phyloP scores from a whole-genome alignment of 208 protist genomes.

The Leishmania tarentolae region DNA sequence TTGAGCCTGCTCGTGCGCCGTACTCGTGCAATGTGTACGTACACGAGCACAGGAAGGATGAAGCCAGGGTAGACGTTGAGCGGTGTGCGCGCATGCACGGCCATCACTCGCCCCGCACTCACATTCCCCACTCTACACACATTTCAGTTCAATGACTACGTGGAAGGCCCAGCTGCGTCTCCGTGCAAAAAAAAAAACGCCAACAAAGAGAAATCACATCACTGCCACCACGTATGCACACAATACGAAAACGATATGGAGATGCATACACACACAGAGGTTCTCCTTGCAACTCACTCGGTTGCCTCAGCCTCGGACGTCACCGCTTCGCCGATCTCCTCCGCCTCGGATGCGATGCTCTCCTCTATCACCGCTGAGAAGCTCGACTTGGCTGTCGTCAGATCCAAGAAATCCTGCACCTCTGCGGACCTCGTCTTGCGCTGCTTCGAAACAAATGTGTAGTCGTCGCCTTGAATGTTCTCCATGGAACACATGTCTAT shows the following conservation, averaged over 20 bases:
- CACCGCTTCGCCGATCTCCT: constrained; percentile 2
- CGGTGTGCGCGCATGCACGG: neutral
- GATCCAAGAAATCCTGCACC: constrained; percentile 28
- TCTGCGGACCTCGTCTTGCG: constrained; percentile 23
- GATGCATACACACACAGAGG: constrained; percentile 1
- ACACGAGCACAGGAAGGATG: neutral
- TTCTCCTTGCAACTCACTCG: neutral
- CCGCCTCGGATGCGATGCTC: neutral
- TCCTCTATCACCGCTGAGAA: constrained; percentile 24
- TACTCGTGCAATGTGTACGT: neutral
- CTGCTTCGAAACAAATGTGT: constrained; percentile 36
- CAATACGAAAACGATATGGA: neutral
- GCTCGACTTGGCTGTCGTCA: constrained; percentile 19
- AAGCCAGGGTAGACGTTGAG: neutral
- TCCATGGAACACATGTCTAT: constrained; percentile 85
- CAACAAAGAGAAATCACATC: neutral
- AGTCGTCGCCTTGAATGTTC: constrained; percentile 45
- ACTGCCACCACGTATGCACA: neutral
- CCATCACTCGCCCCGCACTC: neutral
- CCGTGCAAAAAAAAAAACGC: neutral
- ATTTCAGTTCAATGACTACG: neutral
- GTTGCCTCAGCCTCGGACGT: neutral
- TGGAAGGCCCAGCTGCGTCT: neutral
- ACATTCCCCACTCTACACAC: neutral
- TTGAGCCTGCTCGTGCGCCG: neutral